A percentile compares a stretch with the other conserved stretches of the same genome.
These are phyloP conservation scores for Canavalia gladiata DNA, from an alignment of 306 rosid genomes.

Conservation along the genomic window DNA sequence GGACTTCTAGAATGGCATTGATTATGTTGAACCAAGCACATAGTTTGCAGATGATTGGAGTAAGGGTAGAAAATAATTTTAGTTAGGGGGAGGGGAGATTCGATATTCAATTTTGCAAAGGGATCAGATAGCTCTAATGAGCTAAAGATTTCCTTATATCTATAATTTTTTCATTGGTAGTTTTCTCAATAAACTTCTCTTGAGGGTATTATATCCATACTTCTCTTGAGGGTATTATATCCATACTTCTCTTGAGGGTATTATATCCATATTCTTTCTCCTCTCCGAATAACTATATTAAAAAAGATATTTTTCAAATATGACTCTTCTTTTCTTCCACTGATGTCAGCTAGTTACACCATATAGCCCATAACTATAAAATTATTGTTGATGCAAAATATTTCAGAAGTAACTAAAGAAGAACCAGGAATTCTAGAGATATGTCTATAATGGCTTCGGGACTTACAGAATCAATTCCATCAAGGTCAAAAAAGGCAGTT, in stretches of 20 bases:
- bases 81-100: neutral
- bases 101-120: conserved; percentile 13
- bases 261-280: conserved; percentile 11
- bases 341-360: conserved; percentile 29
- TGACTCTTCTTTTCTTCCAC: conserved; percentile 12
- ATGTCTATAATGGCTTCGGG: conserved; percentile 36
- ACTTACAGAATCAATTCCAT: conserved; percentile 91
- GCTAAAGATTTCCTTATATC: conserved; percentile 9
- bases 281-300: neutral
- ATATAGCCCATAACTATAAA: conserved; percentile 15
- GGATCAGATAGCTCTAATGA: conserved; percentile 12
- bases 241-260: neutral
- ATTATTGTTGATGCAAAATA: conserved; percentile 9
- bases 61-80: conserved; percentile 9
- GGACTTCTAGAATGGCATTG: neutral
- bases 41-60: conserved; percentile 15
- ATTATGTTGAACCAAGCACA: neutral
- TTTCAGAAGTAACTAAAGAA: conserved; percentile 14
- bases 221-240: no score
- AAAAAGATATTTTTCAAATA: conserved; percentile 34
- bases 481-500: conserved; percentile 92
- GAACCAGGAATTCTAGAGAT: conserved; percentile 27
- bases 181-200: neutral
- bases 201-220: no score
- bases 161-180: neutral